Conservation (phyloP, 2,329 filamentous ascomycete species). For the Penicillium sp. region DNA sequence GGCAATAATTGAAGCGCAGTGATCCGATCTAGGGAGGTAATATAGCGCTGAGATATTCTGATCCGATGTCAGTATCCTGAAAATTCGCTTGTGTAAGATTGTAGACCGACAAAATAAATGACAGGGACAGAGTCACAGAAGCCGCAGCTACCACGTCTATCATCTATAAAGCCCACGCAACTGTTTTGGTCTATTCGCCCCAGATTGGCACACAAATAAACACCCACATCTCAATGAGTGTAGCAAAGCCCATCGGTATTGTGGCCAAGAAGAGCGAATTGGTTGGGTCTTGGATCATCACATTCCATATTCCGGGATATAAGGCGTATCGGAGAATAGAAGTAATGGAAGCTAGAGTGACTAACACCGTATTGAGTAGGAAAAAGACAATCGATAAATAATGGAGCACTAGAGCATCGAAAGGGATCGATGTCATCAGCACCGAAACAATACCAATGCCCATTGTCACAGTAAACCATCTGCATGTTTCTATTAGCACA, state of each 20-base stretch:
- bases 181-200: conserved; percentile 53
- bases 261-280: conserved; percentile 66
- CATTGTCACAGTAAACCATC: conserved; percentile 64
- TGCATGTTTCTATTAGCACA: conserved; percentile 13
- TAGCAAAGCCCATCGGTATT: conserved; percentile 65
- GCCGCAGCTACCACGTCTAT: conserved; percentile 49
- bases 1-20: conserved; percentile 66
- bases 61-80: conserved; percentile 27
- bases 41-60: conserved; percentile 38
- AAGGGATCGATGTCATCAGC: conserved; percentile 62
- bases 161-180: conserved; percentile 54
- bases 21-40: conserved; percentile 53
- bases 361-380: conserved; percentile 59
- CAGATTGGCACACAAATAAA: conserved; percentile 57
- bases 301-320: conserved; percentile 63
- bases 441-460: conserved; percentile 68
- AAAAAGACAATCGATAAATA: conserved; percentile 63
- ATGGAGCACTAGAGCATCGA: conserved; percentile 58
- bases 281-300: conserved; percentile 63
- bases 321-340: conserved; percentile 60
- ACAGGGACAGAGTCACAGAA: conserved; percentile 46
- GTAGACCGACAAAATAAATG: conserved; percentile 55
- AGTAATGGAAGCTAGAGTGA: conserved; percentile 55
- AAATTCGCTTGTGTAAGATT: neutral
- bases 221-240: conserved; percentile 63